Percentiles rank a stretch among this genome's conserved stretches.
Evolutionary conservation across 2,329 filamentous ascomycete genomes (phyloP).

Genomic region (Pestalotiopsis fici): DNA sequence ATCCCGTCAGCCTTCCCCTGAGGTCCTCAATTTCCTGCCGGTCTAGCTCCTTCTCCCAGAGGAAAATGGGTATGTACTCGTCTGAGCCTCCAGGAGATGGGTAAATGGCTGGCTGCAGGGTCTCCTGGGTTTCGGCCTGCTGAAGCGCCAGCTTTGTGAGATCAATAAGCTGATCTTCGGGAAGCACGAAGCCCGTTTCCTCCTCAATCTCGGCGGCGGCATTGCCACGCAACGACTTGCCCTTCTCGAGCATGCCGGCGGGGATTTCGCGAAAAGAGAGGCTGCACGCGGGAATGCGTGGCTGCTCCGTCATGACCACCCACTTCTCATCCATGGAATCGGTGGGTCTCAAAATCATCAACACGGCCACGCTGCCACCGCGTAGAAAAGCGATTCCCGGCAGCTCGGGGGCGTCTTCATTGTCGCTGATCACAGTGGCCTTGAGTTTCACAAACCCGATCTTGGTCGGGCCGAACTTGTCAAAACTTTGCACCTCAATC

Average conservation of each 20-base stretch:
- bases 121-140: conserved; percentile 28
- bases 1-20: conserved; percentile 53
- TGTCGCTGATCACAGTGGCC: neutral
- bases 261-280: conserved; percentile 58
- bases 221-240: conserved; percentile 51
- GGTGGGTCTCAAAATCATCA: conserved; percentile 49
- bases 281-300: conserved; percentile 55
- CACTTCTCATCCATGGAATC: conserved; percentile 48
- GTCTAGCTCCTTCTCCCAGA: conserved; percentile 54
- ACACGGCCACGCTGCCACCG: neutral
- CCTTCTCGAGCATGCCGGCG: conserved; percentile 61
- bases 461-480: neutral
- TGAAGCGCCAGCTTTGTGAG: conserved; percentile 51
- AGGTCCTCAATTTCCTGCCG: conserved; percentile 47
- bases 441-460: neutral
- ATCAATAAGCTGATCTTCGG: conserved; percentile 49
- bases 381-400: neutral
- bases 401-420: neutral
- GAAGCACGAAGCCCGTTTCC: conserved; percentile 55
- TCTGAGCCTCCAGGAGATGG: conserved; percentile 57
- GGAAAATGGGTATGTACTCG: conserved; percentile 58
- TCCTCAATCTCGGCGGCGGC: conserved; percentile 59
- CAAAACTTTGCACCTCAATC: neutral
- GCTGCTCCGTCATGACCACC: conserved; percentile 57
- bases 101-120: conserved; percentile 50